Conservation (phyloP, 306 rosid species). For the Quercus engelmannii region DNA sequence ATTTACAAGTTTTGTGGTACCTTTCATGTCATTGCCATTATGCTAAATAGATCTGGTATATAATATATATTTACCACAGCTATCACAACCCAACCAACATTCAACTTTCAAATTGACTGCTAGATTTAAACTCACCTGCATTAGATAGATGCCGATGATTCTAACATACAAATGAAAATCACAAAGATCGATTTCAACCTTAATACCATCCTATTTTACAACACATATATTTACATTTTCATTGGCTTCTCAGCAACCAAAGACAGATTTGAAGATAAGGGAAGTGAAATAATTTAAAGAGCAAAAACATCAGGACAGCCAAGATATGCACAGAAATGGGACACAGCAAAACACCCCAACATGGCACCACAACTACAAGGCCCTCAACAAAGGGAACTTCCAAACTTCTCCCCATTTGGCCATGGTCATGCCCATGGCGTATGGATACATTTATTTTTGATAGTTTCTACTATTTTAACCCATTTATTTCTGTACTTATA, state of each 20-base stretch:
- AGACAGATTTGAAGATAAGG: neutral
- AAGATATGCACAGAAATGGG: slow-evolving; percentile 22
- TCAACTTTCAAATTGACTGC: too few species aligned
- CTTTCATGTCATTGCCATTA: too few species aligned
- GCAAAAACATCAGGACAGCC: neutral
- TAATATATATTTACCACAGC: too few species aligned
- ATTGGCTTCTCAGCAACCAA: neutral
- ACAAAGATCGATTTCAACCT: neutral
- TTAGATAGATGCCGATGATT: too few species aligned
- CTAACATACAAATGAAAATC: neutral
- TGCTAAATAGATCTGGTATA: too few species aligned
- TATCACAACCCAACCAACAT: too few species aligned
- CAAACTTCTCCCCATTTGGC: neutral
- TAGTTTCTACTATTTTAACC: neutral
- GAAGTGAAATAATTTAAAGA: neutral
- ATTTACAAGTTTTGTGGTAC: too few species aligned
- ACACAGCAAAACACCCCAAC: neutral
- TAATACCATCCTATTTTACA: neutral
- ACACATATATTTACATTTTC: neutral
- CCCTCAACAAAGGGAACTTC: neutral
- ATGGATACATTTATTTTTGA: too few species aligned
- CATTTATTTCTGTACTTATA: neutral
- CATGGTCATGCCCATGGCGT: neutral
- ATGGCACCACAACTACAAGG: neutral
- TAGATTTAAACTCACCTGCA: too few species aligned